Evolutionary conservation across 2,329 filamentous ascomycete species (phyloP).

Genomic region (Raffaelea ambrosiae): DNA sequence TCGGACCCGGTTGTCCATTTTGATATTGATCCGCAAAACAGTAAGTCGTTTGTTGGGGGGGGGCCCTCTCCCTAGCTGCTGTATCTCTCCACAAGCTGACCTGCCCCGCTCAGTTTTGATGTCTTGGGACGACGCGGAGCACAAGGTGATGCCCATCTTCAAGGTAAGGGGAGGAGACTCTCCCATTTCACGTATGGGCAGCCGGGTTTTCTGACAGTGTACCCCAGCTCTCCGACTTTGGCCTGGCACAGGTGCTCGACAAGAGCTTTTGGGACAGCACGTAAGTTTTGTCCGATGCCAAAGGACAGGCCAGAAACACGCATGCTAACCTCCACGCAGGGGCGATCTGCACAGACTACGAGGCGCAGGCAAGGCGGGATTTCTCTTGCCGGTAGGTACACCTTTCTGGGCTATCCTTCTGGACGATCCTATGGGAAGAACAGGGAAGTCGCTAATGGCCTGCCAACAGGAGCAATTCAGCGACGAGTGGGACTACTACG

Average conservation of each 20-base stretch:
- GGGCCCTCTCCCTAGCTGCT: too few relatives aligned
- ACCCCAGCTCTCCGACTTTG: not conserved
- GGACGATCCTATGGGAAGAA: too few relatives aligned
- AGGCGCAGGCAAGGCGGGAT: not conserved
- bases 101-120: constrained; percentile 1
- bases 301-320: too few relatives aligned
- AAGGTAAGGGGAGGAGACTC: not conserved
- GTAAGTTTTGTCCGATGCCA: not conserved
- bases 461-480: constrained; percentile 7
- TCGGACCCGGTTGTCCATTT: constrained; percentile 5
- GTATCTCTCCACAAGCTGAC: not conserved
- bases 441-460: too few relatives aligned
- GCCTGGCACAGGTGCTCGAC: not conserved
- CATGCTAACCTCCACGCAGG: not conserved
- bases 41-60: not conserved
- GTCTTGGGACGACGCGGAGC: not conserved
- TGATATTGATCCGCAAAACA: constrained; percentile 8
- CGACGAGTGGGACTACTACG: constrained; percentile 9
- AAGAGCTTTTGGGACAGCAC: not conserved
- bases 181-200: too few relatives aligned
- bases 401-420: not conserved
- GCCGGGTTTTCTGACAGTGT: too few relatives aligned
- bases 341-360: not conserved
- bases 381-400: not conserved
- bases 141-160: constrained; percentile 4